Evolutionary conservation across 1,284 basidiomycete genomes (phyloP).

Genomic region (Ceratobasidium sp.): DNA sequence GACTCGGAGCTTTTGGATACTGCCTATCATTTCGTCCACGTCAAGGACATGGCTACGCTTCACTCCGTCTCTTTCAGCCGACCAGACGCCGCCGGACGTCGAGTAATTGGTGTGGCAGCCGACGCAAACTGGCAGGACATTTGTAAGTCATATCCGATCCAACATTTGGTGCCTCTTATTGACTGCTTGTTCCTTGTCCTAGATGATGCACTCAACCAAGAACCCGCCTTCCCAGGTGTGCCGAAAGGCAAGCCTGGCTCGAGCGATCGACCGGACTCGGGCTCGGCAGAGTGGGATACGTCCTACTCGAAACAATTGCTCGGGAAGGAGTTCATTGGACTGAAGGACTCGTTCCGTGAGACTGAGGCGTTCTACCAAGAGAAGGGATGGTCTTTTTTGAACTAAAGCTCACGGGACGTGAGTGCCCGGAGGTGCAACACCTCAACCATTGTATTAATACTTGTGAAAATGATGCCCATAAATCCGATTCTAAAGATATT

Average conservation of each 20-base stretch:
- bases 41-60: slow-evolving; percentile 18
- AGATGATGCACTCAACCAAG: slow-evolving; percentile 27
- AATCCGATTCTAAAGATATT: too few relatives aligned
- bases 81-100: slow-evolving; percentile 11
- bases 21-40: slow-evolving; percentile 8
- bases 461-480: too few relatives aligned
- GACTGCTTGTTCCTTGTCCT: not conserved
- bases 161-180: not conserved
- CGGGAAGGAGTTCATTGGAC: slow-evolving; percentile 31
- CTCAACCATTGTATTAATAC: too few relatives aligned
- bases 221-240: slow-evolving; percentile 37
- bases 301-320: slow-evolving; percentile 8
- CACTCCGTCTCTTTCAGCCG: slow-evolving; percentile 11
- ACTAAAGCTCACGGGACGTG: too few relatives aligned
- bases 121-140: slow-evolving; percentile 28
- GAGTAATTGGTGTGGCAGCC: slow-evolving; percentile 11
- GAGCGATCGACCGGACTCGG: slow-evolving; percentile 13
- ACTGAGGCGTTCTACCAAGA: slow-evolving; percentile 26
- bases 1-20: not conserved
- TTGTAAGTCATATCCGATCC: not conserved
- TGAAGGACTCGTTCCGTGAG: slow-evolving; percentile 26
- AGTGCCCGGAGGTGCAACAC: too few relatives aligned
- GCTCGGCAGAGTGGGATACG: slow-evolving; percentile 20
- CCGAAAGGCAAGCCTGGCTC: slow-evolving; percentile 43
- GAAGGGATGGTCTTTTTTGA: slow-evolving; percentile 32